phyloP scores from a whole-genome alignment of 139 green algal genomes.

The Asterochloris erici region DNA sequence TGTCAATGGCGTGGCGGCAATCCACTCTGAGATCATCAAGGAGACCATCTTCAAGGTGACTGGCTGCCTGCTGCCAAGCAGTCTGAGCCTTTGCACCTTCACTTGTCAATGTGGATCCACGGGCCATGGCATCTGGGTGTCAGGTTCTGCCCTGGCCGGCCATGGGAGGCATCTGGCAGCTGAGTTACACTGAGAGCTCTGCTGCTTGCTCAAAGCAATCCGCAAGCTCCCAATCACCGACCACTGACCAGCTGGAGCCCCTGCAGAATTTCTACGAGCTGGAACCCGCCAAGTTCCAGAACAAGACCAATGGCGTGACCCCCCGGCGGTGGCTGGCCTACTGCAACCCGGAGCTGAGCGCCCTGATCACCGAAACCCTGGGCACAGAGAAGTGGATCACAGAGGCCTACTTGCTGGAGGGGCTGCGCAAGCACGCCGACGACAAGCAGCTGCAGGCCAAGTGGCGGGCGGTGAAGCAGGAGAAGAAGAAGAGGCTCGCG shows the following conservation, averaged over 20 bases:
- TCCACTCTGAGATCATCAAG: constrained; percentile 97
- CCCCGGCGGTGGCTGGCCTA: constrained; percentile 89
- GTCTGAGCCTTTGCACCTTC: background rate
- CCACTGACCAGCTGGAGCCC: background rate
- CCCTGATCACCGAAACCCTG: constrained; percentile 66
- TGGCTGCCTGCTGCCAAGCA: background rate
- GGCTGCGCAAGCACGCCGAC: constrained; percentile 61
- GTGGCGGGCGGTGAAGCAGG: constrained; percentile 85
- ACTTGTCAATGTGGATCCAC: background rate
- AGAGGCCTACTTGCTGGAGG: constrained; percentile 54
- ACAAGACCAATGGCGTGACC: constrained; percentile 99
- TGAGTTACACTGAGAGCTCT: background rate
- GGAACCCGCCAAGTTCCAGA: constrained; percentile 91
- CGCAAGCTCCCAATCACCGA: background rate
- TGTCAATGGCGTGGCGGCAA: constrained; percentile 95
- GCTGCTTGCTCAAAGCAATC: background rate
- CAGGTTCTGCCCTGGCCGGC: too few species aligned
- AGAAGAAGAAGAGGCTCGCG: constrained; percentile 80
- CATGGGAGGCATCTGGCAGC: too few species aligned
- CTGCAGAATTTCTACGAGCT: constrained; percentile 81
- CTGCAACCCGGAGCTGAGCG: constrained; percentile 74
- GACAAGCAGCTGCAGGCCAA: constrained; percentile 79
- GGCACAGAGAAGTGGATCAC: constrained; percentile 70
- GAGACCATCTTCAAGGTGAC: constrained; percentile 74
- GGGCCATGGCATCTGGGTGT: background rate